Percentiles rank a stretch among this genome's conserved stretches.
These are phyloP conservation scores for Pleurotus pulmonarius DNA, from an alignment of 768 basidiomycete species.

Conservation along the genomic window DNA sequence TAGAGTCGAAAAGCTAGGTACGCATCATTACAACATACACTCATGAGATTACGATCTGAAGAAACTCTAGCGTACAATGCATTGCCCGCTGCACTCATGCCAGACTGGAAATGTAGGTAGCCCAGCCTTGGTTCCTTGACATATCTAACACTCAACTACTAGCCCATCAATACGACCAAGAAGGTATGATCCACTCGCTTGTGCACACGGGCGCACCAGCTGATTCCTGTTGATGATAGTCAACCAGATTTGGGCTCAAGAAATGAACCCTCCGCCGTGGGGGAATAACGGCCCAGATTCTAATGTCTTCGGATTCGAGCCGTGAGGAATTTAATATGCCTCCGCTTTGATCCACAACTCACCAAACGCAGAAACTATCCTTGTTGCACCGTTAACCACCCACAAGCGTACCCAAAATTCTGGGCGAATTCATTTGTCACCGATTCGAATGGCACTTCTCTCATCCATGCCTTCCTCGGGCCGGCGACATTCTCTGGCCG, in stretches of 20 bases:
- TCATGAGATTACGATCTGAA: background rate
- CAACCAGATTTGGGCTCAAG: constrained; percentile 39
- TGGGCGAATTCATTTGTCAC: constrained; percentile 38
- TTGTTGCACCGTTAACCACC: constrained; percentile 41
- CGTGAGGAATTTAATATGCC: constrained; percentile 19
- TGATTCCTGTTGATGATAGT: constrained; percentile 16
- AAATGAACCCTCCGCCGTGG: constrained; percentile 34
- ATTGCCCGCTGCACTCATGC: constrained; percentile 33
- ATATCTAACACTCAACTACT: background rate
- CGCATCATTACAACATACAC: background rate
- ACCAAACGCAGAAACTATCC: constrained; percentile 30
- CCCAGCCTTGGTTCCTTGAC: background rate
- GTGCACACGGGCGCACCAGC: too few species aligned
- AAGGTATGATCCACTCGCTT: constrained; percentile 21
- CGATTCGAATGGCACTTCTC: constrained; percentile 21
- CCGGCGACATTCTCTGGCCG: constrained; percentile 32
- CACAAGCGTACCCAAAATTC: constrained; percentile 37
- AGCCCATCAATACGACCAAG: constrained; percentile 42
- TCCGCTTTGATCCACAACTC: background rate
- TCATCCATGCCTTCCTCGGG: constrained; percentile 35
- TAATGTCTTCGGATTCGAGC: constrained; percentile 40
- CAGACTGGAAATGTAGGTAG: constrained; percentile 33
- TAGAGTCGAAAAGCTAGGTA: constrained; percentile 34
- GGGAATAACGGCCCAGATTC: constrained; percentile 34
- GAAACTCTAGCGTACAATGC: constrained; percentile 32